Evolutionary conservation across 73 alveolate genomes (phyloP).

Genomic region (Paraurostyla sp.): DNA sequence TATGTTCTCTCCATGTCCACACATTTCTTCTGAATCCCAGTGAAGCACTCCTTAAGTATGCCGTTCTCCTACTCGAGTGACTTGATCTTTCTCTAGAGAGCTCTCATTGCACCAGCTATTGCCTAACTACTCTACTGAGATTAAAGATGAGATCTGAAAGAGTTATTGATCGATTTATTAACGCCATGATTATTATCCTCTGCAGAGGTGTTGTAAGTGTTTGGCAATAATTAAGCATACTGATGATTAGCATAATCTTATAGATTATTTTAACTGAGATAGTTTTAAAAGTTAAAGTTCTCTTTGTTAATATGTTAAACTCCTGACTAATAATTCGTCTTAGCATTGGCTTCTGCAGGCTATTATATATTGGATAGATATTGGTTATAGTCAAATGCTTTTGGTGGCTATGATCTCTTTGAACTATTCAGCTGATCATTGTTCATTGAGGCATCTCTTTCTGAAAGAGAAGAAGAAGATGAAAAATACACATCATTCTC

Average conservation of each 20-base stretch:
- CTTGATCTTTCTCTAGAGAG: slow-evolving; percentile 14
- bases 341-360: neutral
- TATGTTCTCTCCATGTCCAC: neutral
- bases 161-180: neutral
- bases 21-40: slow-evolving; percentile 9
- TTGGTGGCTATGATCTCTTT: no score
- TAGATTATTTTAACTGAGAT: no score
- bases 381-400: neutral
- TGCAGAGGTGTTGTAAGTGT: no score
- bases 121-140: slow-evolving; percentile 3
- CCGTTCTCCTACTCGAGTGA: slow-evolving; percentile 18
- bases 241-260: no score
- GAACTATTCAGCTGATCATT: no score
- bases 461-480: no score
- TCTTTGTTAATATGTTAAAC: no score
- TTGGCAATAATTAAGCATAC: no score
- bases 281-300: no score
- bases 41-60: slow-evolving; percentile 38
- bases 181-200: neutral
- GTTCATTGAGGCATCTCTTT: no score
- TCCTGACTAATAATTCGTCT: neutral
- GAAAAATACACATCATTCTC: no score
- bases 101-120: slow-evolving; percentile 62
- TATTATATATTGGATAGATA: neutral
- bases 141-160: neutral